phyloP scores from a whole-genome alignment of 2,329 filamentous ascomycete species.

The Gaeumannomyces tritici region DNA sequence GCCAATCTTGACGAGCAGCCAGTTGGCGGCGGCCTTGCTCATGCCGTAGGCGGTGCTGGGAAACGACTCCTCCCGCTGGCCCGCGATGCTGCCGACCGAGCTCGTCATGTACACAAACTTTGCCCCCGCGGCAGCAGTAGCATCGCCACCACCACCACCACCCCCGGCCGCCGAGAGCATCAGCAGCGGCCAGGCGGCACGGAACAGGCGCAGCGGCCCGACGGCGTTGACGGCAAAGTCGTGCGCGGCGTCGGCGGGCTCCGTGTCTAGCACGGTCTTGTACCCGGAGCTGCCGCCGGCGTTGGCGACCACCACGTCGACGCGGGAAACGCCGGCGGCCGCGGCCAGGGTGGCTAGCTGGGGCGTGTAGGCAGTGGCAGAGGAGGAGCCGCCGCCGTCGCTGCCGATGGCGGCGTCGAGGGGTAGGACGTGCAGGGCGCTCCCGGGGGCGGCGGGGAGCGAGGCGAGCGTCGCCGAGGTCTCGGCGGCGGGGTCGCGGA shows the following conservation, averaged over 20 bases:
- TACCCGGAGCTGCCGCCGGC: conserved; percentile 13
- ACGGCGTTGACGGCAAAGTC: conserved; percentile 16
- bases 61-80: conserved; percentile 11
- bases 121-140: not conserved
- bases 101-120: conserved; percentile 16
- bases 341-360: conserved; percentile 6
- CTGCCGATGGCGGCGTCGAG: conserved; percentile 11
- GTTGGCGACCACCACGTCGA: conserved; percentile 19
- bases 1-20: conserved; percentile 15
- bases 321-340: conserved; percentile 4
- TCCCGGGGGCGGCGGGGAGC: conserved; percentile 40
- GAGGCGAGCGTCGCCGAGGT: conserved; percentile 62
- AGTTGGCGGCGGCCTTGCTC: conserved; percentile 19
- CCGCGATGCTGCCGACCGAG: conserved; percentile 15
- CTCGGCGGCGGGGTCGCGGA: conserved; percentile 11
- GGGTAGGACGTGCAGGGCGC: conserved; percentile 11
- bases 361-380: not conserved
- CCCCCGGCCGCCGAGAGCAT: conserved; percentile 6
- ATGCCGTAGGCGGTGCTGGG: conserved; percentile 16
- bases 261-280: conserved; percentile 10
- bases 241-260: conserved; percentile 7
- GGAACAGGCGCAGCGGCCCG: conserved; percentile 14
- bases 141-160: not conserved
- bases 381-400: conserved; percentile 7
- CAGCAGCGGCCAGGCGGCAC: conserved; percentile 12